These are phyloP conservation scores for Marsdenia floribunda DNA, from an alignment of 257 asterid genomes.

Conservation along the genomic window DNA sequence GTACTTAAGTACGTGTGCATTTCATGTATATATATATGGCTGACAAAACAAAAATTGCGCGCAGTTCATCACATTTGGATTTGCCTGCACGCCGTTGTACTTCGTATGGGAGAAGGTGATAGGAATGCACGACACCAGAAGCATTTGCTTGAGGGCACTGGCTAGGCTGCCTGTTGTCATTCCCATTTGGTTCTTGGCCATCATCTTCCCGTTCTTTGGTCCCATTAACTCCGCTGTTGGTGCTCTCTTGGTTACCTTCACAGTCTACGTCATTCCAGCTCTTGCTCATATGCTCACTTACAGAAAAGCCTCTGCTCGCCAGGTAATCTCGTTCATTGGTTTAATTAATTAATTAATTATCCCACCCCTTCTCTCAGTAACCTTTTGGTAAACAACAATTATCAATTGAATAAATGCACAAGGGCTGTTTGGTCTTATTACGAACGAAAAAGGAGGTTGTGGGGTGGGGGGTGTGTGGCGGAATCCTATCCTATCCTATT, in stretches of 20 bases:
- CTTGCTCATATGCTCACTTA: conserved; percentile 89
- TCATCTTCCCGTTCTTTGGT: conserved; percentile 89
- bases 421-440: background rate
- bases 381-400: too few species aligned
- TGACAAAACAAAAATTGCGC: background rate
- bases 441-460: background rate
- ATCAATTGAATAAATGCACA: too few species aligned
- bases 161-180: conserved; percentile 85
- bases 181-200: conserved; percentile 96
- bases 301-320: conserved; percentile 70
- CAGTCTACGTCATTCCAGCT: conserved; percentile 88
- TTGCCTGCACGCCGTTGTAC: conserved; percentile 88
- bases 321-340: conserved; percentile 29
- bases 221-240: conserved; percentile 94
- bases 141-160: conserved; percentile 80
- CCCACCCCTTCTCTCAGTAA: too few species aligned
- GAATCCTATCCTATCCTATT: conserved; percentile 14
- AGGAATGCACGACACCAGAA: conserved; percentile 83
- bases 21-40: too few species aligned
- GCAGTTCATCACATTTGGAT: conserved; percentile 91
- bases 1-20: too few species aligned
- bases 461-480: conserved; percentile 14
- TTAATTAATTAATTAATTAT: too few species aligned
- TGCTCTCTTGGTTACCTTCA: conserved; percentile 89
- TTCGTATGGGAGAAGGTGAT: conserved; percentile 98